Percentiles rank a stretch among this genome's conserved stretches.
Evolutionary conservation across 2,329 filamentous ascomycete species (phyloP).

Genomic region (Xylariaceae sp.): DNA sequence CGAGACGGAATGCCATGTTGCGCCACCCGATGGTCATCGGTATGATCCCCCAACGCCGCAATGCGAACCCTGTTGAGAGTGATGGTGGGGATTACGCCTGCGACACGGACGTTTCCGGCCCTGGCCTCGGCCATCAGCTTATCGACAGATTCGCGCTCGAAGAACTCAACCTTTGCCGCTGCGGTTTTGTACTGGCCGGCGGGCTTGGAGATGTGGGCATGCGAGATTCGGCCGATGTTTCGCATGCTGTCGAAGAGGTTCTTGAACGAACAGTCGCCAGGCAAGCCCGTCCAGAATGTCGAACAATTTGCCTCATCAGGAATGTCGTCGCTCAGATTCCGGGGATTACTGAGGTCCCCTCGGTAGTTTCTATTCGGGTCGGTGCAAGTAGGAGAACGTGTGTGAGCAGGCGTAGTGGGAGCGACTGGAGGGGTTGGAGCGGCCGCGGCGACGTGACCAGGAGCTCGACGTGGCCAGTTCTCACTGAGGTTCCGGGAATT

Average conservation of each 20-base stretch:
- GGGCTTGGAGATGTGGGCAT: conserved; percentile 15
- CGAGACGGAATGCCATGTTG: conserved; percentile 8
- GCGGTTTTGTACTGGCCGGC: not conserved
- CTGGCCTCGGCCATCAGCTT: conserved; percentile 4
- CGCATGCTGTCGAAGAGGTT: conserved; percentile 27
- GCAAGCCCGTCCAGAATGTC: conserved; percentile 21
- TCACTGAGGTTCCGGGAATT: no score
- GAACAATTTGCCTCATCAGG: conserved; percentile 16
- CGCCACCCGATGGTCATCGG: not conserved
- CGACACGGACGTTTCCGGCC: conserved; percentile 6
- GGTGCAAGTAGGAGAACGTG: no score
- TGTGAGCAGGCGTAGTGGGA: no score
- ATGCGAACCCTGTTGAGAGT: conserved; percentile 8
- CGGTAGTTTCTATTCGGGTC: no score
- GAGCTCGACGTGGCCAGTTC: no score
- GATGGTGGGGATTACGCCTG: conserved; percentile 6
- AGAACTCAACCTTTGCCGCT: conserved; percentile 23
- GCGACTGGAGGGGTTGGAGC: no score
- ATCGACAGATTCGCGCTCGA: conserved; percentile 16
- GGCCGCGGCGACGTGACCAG: no score
- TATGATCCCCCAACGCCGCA: not conserved
- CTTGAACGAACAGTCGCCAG: conserved; percentile 6
- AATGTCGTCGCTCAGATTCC: conserved; percentile 14
- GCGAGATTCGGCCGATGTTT: conserved; percentile 14
- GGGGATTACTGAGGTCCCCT: conserved; percentile 17